phyloP scores from a whole-genome alignment of 202 grass and related monocot genomes.

The Eragrostis tef region DNA sequence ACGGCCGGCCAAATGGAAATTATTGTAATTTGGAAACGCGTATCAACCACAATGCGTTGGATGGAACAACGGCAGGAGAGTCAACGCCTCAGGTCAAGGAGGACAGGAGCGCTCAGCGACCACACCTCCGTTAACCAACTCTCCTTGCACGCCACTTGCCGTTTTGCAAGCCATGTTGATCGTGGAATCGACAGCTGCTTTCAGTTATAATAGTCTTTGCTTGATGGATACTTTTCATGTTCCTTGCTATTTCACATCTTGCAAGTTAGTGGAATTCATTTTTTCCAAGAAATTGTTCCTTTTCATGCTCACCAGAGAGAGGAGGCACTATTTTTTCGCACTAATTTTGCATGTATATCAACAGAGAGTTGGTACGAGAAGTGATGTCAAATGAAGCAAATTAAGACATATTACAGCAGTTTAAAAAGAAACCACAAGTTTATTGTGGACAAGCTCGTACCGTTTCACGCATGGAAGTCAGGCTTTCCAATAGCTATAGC shows the following conservation, averaged over 20 bases:
- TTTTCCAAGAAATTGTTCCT: neutral
- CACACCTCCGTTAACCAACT: neutral
- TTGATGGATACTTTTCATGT: neutral
- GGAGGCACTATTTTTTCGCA: neutral
- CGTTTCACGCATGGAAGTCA: conserved; percentile 9
- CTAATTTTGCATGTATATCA: neutral
- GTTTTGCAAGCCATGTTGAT: neutral
- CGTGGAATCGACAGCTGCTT: neutral
- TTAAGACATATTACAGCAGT: neutral
- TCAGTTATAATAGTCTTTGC: neutral
- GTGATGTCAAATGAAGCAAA: neutral
- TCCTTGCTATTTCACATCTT: neutral
- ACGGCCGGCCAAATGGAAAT: neutral
- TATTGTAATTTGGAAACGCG: conserved; percentile 7
- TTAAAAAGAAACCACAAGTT: neutral
- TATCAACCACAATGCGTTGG: neutral
- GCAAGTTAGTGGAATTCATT: neutral
- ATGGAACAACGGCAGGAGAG: neutral
- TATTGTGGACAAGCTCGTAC: neutral
- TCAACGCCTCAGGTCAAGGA: conserved; percentile 17
- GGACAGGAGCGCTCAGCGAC: conserved; percentile 12
- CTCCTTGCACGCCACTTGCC: conserved; percentile 29
- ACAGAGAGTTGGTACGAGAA: conserved; percentile 15
- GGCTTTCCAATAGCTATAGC: conserved; percentile 5
- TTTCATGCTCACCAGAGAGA: neutral